Evolutionary conservation across 495 filamentous ascomycete species (phyloP).

Genomic region (Penicillium subrubescens): DNA sequence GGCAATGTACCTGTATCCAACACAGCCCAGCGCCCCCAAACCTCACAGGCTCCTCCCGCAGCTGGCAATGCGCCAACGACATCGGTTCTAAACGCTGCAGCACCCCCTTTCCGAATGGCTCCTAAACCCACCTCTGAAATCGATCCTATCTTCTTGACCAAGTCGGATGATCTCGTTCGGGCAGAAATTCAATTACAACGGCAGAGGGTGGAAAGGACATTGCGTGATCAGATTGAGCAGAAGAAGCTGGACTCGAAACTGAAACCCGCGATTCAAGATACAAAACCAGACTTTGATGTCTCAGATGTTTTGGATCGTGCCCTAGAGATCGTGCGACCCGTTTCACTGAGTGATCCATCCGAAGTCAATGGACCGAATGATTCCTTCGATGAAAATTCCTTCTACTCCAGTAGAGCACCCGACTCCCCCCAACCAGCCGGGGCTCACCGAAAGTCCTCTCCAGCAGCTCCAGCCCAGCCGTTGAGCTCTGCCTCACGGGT

Average conservation of each 20-base stretch:
- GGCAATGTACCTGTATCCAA: constrained; percentile 37
- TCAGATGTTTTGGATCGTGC: constrained; percentile 73
- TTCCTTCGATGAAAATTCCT: constrained; percentile 90
- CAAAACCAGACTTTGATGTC: constrained; percentile 72
- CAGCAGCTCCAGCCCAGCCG: constrained; percentile 29
- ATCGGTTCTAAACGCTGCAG: constrained; percentile 29
- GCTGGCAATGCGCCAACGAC: constrained; percentile 30
- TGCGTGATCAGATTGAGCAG: constrained; percentile 76
- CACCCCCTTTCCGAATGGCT: constrained; percentile 38
- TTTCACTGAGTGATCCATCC: constrained; percentile 55
- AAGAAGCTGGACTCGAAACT: constrained; percentile 57
- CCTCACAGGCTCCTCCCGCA: constrained; percentile 35
- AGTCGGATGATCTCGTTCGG: constrained; percentile 79
- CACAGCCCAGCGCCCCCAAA: constrained; percentile 28
- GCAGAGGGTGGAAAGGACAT: constrained; percentile 72
- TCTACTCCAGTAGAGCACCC: constrained; percentile 82
- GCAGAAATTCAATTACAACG: constrained; percentile 82
- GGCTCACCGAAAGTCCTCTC: constrained; percentile 34
- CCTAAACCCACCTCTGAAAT: constrained; percentile 54
- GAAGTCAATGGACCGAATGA: constrained; percentile 61
- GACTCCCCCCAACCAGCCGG: constrained; percentile 45
- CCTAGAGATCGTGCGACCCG: constrained; percentile 67
- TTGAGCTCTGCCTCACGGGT: constrained; percentile 26
- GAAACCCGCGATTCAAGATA: constrained; percentile 58
- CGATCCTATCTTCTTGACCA: constrained; percentile 78